phyloP scores from a whole-genome alignment of 164 flowering plant genomes.

The Stephania japonica region DNA sequence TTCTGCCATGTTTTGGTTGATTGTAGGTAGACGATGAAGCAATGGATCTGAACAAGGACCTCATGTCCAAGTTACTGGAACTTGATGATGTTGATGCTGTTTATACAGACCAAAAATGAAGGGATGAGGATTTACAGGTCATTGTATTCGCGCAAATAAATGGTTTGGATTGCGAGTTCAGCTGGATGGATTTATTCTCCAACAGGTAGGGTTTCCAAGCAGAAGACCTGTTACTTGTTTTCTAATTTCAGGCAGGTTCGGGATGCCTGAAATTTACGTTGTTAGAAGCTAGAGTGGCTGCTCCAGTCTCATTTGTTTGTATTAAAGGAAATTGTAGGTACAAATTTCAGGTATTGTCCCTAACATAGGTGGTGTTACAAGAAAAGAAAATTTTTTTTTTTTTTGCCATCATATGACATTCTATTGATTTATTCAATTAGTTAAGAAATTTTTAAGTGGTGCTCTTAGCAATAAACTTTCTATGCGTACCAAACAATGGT shows the following conservation, averaged over 20 bases:
- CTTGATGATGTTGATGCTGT: slow-evolving; percentile 99
- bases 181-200: not conserved
- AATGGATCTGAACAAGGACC: slow-evolving; percentile 83
- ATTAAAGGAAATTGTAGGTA: too few species aligned
- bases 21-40: slow-evolving; percentile 97
- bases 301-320: not conserved
- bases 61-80: slow-evolving; percentile 72
- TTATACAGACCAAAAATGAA: slow-evolving; percentile 64
- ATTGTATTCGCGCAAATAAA: not conserved
- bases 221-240: not conserved
- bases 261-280: not conserved
- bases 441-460: too few species aligned
- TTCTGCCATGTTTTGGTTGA: not conserved
- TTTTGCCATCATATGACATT: too few species aligned
- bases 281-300: not conserved
- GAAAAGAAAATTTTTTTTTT: too few species aligned
- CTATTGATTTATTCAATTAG: too few species aligned
- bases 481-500: too few species aligned
- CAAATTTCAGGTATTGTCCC: too few species aligned
- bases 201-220: not conserved
- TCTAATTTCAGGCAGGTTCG: not conserved
- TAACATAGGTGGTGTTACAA: too few species aligned
- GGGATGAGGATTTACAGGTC: not conserved
- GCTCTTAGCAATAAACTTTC: too few species aligned
- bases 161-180: not conserved